Conservation (phyloP, 2,329 filamentous ascomycete species). For the Pezicula radicicola region DNA sequence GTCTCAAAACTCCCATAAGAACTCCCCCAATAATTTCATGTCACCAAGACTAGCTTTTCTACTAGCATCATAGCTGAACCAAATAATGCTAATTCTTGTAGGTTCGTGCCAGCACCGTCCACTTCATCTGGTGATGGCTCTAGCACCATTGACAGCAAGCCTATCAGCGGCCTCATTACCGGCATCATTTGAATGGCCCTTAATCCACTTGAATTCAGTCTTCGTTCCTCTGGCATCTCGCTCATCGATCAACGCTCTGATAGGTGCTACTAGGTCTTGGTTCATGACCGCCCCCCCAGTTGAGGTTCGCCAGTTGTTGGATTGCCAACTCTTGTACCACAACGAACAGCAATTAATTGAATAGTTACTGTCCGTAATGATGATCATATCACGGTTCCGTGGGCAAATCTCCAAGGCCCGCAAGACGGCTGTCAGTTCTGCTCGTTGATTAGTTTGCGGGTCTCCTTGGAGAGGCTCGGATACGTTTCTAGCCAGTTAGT, state of each 20-base stretch:
- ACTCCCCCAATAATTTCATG: too few relatives aligned
- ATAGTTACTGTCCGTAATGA: constrained; percentile 88
- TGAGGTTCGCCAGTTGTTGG: constrained; percentile 74
- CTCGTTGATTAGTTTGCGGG: constrained; percentile 88
- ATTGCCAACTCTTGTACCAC: constrained; percentile 78
- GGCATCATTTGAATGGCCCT: constrained; percentile 70
- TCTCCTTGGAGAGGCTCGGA: constrained; percentile 26
- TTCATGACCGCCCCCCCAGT: constrained; percentile 76
- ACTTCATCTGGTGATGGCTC: background rate
- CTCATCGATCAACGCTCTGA: constrained; percentile 69
- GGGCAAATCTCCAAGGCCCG: constrained; percentile 78
- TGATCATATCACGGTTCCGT: constrained; percentile 64
- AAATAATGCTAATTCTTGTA: too few relatives aligned
- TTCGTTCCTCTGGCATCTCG: constrained; percentile 55
- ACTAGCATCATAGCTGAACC: too few relatives aligned
- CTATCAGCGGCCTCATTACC: constrained; percentile 81
- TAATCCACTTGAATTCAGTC: constrained; percentile 83
- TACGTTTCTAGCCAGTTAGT: constrained; percentile 47
- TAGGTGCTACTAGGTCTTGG: constrained; percentile 73
- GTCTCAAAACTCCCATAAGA: too few relatives aligned
- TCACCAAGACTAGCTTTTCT: too few relatives aligned
- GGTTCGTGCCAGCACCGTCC: too few relatives aligned
- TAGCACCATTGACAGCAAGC: constrained; percentile 68
- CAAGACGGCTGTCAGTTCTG: constrained; percentile 86
- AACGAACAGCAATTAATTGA: constrained; percentile 83